phyloP scores from a whole-genome alignment of 805 yeast genomes.

The Candida gorgasii region DNA sequence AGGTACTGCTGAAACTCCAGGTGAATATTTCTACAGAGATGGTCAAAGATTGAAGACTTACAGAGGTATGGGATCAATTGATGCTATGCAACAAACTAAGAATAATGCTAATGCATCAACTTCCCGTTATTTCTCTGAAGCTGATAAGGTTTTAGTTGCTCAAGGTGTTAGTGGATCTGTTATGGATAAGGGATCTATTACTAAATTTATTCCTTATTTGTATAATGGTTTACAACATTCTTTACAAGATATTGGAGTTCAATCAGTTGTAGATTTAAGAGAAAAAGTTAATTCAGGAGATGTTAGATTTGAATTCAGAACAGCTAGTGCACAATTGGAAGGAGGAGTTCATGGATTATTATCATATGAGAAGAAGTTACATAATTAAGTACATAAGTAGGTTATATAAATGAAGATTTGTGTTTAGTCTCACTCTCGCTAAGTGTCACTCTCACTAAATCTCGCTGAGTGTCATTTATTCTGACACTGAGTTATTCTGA shows the following conservation, averaged over 20 bases:
- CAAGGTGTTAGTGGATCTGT: conserved; percentile 99
- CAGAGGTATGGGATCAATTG: conserved; percentile 99
- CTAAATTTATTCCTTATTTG: conserved; percentile 91
- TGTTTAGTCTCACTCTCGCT: background rate
- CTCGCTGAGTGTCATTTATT: no score
- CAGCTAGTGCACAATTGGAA: conserved; percentile 97
- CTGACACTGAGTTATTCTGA: no score
- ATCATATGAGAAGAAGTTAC: conserved; percentile 96
- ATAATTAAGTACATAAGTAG: conserved; percentile 44
- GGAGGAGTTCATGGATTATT: conserved; percentile 97
- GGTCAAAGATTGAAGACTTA: conserved; percentile 96
- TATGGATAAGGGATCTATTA: conserved; percentile 93
- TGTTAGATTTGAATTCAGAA: conserved; percentile 94
- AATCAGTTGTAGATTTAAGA: conserved; percentile 64
- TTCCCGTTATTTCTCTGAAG: conserved; percentile 95
- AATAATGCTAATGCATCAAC: conserved; percentile 94
- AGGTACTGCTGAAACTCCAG: conserved; percentile 98
- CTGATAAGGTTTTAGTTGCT: conserved; percentile 93
- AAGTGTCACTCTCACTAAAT: background rate
- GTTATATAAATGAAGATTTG: background rate
- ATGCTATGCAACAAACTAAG: conserved; percentile 94
- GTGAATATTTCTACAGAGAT: conserved; percentile 95
- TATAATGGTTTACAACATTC: conserved; percentile 97
- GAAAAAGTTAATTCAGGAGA: conserved; percentile 61
- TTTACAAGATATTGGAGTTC: conserved; percentile 94